Percentiles rank a stretch among this genome's conserved stretches.
phyloP scores from a whole-genome alignment of 225 moss, liverwort and hornwort genomes.

The Neckera pumila region DNA sequence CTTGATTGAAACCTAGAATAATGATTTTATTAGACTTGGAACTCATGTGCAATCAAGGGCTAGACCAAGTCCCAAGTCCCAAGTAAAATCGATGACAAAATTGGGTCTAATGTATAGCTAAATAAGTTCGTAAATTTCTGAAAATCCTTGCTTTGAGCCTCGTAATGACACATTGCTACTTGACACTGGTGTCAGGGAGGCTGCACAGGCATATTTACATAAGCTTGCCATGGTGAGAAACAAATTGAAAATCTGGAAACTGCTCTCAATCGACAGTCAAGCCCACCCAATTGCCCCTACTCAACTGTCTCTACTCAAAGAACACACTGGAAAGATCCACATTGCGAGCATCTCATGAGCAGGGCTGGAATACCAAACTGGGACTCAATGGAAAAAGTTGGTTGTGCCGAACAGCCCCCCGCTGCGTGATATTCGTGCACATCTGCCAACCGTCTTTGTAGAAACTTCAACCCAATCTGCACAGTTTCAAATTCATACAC shows the following conservation, averaged over 20 bases:
- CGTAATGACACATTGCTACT: background rate
- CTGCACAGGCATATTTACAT: constrained; percentile 9
- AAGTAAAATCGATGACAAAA: background rate
- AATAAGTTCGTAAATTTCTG: background rate
- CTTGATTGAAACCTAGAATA: too few relatives aligned
- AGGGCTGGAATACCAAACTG: constrained; percentile 80
- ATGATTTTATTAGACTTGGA: background rate
- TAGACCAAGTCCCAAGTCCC: background rate
- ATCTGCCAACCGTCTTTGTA: constrained; percentile 65
- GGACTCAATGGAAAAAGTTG: constrained; percentile 54
- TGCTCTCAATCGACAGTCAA: background rate
- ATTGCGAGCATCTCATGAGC: constrained; percentile 77
- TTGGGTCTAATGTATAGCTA: background rate
- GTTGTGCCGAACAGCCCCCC: constrained; percentile 55
- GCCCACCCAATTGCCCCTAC: background rate
- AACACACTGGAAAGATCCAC: constrained; percentile 76
- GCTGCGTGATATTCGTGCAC: constrained; percentile 68
- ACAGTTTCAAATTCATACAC: background rate
- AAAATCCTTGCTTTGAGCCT: background rate
- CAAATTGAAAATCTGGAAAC: background rate
- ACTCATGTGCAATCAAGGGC: background rate
- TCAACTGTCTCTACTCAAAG: constrained; percentile 17
- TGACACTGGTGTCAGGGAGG: background rate
- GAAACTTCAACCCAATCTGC: constrained; percentile 77
- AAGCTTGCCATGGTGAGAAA: background rate